Percentiles rank a stretch among this genome's conserved stretches.
phyloP scores from a whole-genome alignment of 2,329 filamentous ascomycete species.

The Bertia moriformis region DNA sequence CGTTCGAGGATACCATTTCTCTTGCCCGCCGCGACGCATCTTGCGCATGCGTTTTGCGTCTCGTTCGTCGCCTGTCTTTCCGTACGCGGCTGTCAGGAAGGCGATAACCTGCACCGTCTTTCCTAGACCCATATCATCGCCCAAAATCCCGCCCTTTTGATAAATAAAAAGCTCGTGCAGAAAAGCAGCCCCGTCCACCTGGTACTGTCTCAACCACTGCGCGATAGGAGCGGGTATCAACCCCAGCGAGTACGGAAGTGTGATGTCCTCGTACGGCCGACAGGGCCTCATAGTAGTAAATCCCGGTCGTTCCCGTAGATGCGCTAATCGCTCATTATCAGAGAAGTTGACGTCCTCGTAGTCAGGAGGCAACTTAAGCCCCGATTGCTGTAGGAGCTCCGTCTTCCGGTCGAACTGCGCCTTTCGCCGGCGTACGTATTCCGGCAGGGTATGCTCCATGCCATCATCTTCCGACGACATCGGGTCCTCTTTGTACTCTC shows the following conservation, averaged over 20 bases:
- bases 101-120: constrained; percentile 95
- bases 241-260: constrained; percentile 61
- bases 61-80: constrained; percentile 79
- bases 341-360: constrained; percentile 66
- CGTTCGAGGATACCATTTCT: constrained; percentile 67
- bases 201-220: constrained; percentile 83
- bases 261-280: constrained; percentile 60
- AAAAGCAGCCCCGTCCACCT: constrained; percentile 72
- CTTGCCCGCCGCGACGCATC: constrained; percentile 42
- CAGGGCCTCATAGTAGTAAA: constrained; percentile 54
- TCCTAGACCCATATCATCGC: constrained; percentile 93
- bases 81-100: constrained; percentile 81
- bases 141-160: constrained; percentile 78
- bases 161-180: constrained; percentile 81
- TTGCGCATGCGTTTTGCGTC: constrained; percentile 81
- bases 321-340: constrained; percentile 47
- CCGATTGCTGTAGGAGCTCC: constrained; percentile 46
- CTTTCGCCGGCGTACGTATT: constrained; percentile 58
- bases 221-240: constrained; percentile 78
- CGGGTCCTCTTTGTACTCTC: constrained; percentile 16
- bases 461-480: constrained; percentile 22
- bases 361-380: constrained; percentile 62
- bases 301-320: constrained; percentile 54
- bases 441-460: constrained; percentile 48
- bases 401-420: constrained; percentile 51